These are phyloP conservation scores for Colletotrichum sp. DNA, from an alignment of 2,329 filamentous ascomycete species.

Conservation along the genomic window DNA sequence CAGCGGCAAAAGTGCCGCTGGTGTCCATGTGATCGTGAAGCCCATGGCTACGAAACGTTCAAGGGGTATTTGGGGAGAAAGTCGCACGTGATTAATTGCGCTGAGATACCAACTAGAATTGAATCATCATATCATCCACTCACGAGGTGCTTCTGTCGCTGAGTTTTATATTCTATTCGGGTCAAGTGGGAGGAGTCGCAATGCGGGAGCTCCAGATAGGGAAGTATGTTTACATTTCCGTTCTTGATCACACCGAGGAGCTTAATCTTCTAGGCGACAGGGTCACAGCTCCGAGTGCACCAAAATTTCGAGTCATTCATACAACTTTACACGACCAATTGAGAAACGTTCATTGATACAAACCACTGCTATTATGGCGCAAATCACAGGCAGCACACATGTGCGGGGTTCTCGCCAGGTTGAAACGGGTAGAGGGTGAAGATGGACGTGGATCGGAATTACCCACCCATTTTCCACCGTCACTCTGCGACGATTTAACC, in stretches of 20 bases:
- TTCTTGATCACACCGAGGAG: background rate
- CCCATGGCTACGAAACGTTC: background rate
- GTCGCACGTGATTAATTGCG: background rate
- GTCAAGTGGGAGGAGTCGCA: background rate
- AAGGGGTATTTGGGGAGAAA: background rate
- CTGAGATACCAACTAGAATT: background rate
- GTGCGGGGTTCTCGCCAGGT: background rate
- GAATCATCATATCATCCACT: too few species aligned
- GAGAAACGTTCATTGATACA: background rate
- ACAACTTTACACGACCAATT: background rate
- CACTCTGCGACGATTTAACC: background rate
- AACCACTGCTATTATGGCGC: background rate
- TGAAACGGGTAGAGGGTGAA: background rate
- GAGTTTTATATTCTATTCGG: background rate
- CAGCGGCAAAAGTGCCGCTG: background rate
- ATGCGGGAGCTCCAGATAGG: background rate
- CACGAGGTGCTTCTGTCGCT: background rate
- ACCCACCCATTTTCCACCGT: background rate
- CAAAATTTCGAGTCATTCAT: background rate
- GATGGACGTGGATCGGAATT: background rate
- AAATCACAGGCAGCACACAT: background rate
- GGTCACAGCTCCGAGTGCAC: background rate
- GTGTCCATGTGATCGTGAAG: background rate
- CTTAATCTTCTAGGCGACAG: background rate
- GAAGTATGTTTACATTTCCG: background rate